These are phyloP conservation scores for Ceratocystis cubensis DNA, from an alignment of 2,329 filamentous ascomycete genomes.

Conservation along the genomic window DNA sequence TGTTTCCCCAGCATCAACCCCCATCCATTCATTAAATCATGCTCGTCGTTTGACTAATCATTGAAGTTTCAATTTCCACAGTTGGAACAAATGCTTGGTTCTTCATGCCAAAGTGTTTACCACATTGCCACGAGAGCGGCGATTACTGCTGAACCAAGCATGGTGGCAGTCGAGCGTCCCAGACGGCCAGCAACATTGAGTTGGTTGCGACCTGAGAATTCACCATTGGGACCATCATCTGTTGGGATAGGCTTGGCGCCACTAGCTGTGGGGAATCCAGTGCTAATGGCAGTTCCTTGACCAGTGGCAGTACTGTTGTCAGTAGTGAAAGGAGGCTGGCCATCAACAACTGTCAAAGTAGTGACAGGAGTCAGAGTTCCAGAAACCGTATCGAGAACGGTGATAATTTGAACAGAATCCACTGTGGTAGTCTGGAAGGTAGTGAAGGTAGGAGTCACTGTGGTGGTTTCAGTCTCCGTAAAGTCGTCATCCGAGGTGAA, in stretches of 20 bases:
- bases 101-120: not conserved
- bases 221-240: not conserved
- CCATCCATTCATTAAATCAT: slow-evolving; percentile 6
- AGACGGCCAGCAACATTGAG: not conserved
- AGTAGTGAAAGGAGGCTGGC: slow-evolving; percentile 17
- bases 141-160: not conserved
- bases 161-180: not conserved
- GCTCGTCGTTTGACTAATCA: slow-evolving; percentile 1
- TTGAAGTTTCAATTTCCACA: not conserved
- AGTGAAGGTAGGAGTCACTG: slow-evolving; percentile 16
- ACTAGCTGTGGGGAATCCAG: not conserved
- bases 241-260: not conserved
- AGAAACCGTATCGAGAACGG: slow-evolving; percentile 13
- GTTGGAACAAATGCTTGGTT: not conserved
- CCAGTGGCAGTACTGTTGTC: slow-evolving; percentile 12
- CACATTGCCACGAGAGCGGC: not conserved
- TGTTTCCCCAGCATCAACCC: not conserved
- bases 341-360: slow-evolving; percentile 17
- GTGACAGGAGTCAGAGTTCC: slow-evolving; percentile 16
- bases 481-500: not conserved
- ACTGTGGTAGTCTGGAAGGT: slow-evolving; percentile 15
- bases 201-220: slow-evolving; percentile 7
- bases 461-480: slow-evolving; percentile 13
- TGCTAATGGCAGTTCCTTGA: slow-evolving; percentile 8
- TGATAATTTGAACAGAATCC: slow-evolving; percentile 14